These are phyloP conservation scores for Gastrodia elata DNA, from an alignment of 106 monocot species.

Conservation along the genomic window DNA sequence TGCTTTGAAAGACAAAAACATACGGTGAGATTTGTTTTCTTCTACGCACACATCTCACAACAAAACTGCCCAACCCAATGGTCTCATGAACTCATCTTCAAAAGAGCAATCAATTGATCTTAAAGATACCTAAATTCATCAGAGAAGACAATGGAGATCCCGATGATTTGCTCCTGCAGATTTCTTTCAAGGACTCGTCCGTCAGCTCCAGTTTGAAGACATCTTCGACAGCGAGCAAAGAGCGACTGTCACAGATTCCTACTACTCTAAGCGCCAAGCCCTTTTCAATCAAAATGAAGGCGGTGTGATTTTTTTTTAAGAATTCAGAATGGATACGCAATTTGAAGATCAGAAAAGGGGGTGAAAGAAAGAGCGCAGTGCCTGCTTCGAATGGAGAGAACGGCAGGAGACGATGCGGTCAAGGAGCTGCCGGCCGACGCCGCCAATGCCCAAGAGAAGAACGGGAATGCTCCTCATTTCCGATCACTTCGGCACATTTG, in stretches of 20 bases:
- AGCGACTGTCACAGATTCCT: conserved; percentile 73
- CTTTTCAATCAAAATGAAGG: conserved; percentile 19
- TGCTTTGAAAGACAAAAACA: not conserved
- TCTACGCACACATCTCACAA: not conserved
- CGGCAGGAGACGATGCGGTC: conserved; percentile 74
- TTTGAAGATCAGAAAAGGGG: not conserved
- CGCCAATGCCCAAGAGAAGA: conserved; percentile 79
- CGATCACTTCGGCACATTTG: not conserved
- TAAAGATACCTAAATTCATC: conserved; percentile 18
- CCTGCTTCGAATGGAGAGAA: conserved; percentile 70
- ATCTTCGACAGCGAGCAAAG: conserved; percentile 57
- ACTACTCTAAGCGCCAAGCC: conserved; percentile 66
- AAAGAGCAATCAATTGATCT: not conserved
- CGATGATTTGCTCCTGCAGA: conserved; percentile 57
- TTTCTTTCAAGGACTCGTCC: conserved; percentile 38
- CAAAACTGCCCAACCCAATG: too few relatives aligned
- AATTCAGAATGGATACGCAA: not conserved
- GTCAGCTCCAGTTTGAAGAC: conserved; percentile 25
- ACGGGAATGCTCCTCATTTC: conserved; percentile 63
- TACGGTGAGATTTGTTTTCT: not conserved
- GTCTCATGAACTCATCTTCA: too few relatives aligned
- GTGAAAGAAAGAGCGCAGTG: not conserved
- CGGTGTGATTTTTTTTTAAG: not conserved
- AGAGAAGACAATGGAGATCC: conserved; percentile 49
- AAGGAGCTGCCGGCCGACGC: conserved; percentile 87